These are phyloP conservation scores for Aspergillus sp. DNA, from an alignment of 2,329 filamentous ascomycete genomes.

Conservation along the genomic window DNA sequence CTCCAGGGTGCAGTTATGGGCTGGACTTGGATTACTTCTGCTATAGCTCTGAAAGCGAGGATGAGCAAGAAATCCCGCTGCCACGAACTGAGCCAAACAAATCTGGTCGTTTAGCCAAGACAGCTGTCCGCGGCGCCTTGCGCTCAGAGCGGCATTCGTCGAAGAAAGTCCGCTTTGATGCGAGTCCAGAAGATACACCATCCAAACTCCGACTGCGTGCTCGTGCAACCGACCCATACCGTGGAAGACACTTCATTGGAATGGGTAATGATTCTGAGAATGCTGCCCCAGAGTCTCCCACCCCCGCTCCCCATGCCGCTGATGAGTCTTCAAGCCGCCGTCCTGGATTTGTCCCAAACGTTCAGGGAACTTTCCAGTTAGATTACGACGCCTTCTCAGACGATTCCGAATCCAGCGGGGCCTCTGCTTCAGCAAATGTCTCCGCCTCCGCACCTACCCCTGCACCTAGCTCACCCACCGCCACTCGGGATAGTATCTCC, in stretches of 20 bases:
- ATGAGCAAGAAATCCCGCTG: constrained; percentile 22
- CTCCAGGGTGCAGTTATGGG: constrained; percentile 44
- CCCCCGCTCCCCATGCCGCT: constrained; percentile 12
- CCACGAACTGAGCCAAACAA: constrained; percentile 17
- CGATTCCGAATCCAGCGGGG: constrained; percentile 22
- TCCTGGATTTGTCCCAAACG: constrained; percentile 9
- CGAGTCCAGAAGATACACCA: constrained; percentile 37
- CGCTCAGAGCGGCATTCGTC: constrained; percentile 23
- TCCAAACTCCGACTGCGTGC: constrained; percentile 30
- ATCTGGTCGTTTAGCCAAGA: constrained; percentile 13
- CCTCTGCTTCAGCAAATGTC: constrained; percentile 16
- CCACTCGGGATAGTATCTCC: constrained; percentile 8
- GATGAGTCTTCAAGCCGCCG: constrained; percentile 2
- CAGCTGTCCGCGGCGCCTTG: constrained; percentile 18
- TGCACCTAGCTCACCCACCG: constrained; percentile 7
- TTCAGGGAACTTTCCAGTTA: constrained; percentile 29
- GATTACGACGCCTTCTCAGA: constrained; percentile 35
- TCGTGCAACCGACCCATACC: constrained; percentile 29
- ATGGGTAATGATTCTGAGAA: constrained; percentile 18
- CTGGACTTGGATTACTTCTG: constrained; percentile 43
- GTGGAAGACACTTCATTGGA: constrained; percentile 25
- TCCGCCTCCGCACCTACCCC: constrained; percentile 9
- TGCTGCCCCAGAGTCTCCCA: constrained; percentile 19
- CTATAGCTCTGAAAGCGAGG: constrained; percentile 36
- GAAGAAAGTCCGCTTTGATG: constrained; percentile 39